Conservation (phyloP, 1,139 yeast species). For the Suhomyces guaymorum region DNA sequence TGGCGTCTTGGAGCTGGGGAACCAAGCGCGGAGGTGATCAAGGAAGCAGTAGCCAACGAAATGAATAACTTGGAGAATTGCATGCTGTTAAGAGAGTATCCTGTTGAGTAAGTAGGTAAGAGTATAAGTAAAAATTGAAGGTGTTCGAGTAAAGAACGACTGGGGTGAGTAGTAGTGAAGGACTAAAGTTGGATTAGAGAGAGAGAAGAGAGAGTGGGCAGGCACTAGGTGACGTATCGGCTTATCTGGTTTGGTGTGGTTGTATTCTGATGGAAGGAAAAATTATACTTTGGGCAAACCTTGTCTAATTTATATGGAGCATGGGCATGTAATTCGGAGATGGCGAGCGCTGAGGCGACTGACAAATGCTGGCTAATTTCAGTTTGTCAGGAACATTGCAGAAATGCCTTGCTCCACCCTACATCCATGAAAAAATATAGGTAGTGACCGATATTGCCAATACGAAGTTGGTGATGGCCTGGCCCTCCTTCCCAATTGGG, state of each 20-base stretch:
- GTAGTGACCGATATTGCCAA: not conserved
- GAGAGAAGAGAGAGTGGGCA: conserved; percentile 13
- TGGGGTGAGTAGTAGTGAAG: conserved; percentile 19
- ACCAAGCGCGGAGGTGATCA: conserved; percentile 27
- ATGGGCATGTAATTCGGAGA: not conserved
- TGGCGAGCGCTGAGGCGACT: not conserved
- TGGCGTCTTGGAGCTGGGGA: conserved; percentile 25
- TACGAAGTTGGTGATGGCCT: conserved; percentile 1
- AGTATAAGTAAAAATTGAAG: conserved; percentile 13
- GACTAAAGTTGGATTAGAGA: conserved; percentile 15
- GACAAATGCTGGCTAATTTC: conserved; percentile 2
- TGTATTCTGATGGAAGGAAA: not conserved
- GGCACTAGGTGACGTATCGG: conserved; percentile 14
- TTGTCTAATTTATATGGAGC: conserved; percentile 1
- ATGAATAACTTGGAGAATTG: conserved; percentile 33
- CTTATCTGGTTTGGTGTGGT: conserved; percentile 5
- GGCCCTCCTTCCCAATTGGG: conserved; percentile 8
- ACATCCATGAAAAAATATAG: not conserved
- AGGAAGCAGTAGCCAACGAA: conserved; percentile 24
- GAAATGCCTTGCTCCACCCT: not conserved
- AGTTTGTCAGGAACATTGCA: not conserved
- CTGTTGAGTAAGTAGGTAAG: conserved; percentile 12
- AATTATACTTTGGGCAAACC: not conserved
- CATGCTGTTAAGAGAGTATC: conserved; percentile 24
- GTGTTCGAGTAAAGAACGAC: conserved; percentile 17